Conservation (phyloP, 2,329 filamentous ascomycete genomes). For the Colletotrichum liaoningense region DNA sequence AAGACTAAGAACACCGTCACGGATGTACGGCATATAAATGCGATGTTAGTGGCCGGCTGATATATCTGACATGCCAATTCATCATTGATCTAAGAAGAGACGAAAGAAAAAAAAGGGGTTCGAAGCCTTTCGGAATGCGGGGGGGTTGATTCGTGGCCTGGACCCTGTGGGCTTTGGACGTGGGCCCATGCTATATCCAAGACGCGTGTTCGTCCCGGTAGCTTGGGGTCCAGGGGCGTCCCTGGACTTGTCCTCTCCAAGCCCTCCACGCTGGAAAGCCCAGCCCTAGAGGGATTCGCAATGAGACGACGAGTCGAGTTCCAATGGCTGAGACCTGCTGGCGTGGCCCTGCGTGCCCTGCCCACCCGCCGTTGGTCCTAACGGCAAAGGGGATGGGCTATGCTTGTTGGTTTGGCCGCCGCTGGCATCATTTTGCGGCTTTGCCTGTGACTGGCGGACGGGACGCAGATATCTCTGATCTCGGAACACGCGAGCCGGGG, state of each 20-base stretch:
- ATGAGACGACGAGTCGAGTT: neutral
- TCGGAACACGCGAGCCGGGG: conserved; percentile 7
- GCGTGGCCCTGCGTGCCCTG: neutral
- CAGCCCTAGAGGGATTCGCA: no score
- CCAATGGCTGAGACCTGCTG: neutral
- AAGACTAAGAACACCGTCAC: neutral
- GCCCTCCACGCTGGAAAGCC: no score
- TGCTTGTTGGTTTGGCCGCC: neutral
- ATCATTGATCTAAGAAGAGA: neutral
- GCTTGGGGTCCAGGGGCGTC: neutral
- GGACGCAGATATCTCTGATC: neutral
- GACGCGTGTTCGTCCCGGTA: conserved; percentile 27
- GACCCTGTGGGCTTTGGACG: neutral
- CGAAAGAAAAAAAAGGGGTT: conserved; percentile 1
- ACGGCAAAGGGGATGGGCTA: conserved; percentile 5
- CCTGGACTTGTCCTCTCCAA: neutral
- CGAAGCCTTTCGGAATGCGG: conserved; percentile 15
- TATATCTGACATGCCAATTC: neutral
- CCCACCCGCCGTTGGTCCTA: neutral
- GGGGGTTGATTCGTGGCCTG: neutral
- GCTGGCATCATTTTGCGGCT: neutral
- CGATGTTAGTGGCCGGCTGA: neutral
- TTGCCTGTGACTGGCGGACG: neutral
- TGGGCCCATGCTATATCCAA: conserved; percentile 28
- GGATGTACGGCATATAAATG: neutral